Base-by-base conservation (phyloP, 129 eudicot genomes). In the Apium graveolens region DNA sequence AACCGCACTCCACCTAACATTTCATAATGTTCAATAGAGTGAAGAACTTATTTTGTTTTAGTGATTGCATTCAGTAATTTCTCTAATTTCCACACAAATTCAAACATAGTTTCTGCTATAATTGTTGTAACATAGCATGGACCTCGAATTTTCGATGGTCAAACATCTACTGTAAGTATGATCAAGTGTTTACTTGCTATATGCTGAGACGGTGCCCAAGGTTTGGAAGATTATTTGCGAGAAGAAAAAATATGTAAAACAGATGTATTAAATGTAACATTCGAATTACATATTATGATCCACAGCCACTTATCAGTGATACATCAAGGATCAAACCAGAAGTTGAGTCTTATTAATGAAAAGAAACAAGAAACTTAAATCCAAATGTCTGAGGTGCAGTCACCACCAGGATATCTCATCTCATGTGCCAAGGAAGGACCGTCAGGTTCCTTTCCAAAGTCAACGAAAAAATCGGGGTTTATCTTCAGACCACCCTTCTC, bases 381-480 rank as follows among this genome's bases (percentile, higher is more conserved):
- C 99, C 99, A 96, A 63, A 92, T 96, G 81, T 96, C 99, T 5
- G 99, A 96, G 68, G 99, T 96, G 97, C 99, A 96, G 75, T 96
- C 99, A 77, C 99, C 99, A 78, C 99, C 99, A 13, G 97, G 99
- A 83, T 96, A 92, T 79, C 97, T 90, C 99, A 96, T 90, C 73
- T 96, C 99, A 78, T 96, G 99, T 41, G 99, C 99, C 85, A 96
- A 79, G 51, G 97, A 89, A 43, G 99, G 97, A 8, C 99, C 99
- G 32, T 92, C 97, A 4, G 99, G 97, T 81, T 92, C 97, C 35
- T 87, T 76, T 37, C 95, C 97, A 79, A 96, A 96, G 85, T 96
- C 99, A 39, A 96, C 97, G 45, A 88, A 92, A 78, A 96, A 96
- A 65, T 85, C 68, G 5, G 95, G 90, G 82, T 96, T 96, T 65